Evolutionary conservation across 345 rosid genomes (phyloP).

Genomic region (Anacardium occidentale): DNA sequence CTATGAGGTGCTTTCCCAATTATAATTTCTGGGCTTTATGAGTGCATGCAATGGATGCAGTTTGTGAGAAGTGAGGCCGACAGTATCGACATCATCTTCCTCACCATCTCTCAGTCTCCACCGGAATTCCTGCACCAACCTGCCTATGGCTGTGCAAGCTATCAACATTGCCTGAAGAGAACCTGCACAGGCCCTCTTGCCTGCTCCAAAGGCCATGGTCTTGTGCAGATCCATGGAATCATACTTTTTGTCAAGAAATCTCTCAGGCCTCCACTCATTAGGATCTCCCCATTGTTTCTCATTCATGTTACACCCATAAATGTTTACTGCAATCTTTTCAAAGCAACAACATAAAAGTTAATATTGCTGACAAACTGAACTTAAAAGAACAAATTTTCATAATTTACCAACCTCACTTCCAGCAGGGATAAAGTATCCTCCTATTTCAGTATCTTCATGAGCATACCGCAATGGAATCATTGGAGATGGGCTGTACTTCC

Average conservation of each 20-base stretch:
- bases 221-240: conserved; percentile 60
- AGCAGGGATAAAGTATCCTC: conserved; percentile 68
- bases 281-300: conserved; percentile 69
- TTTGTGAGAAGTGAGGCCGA: conserved; percentile 68
- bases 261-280: conserved; percentile 72
- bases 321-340: conserved; percentile 79
- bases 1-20: neutral
- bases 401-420: conserved; percentile 58
- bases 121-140: conserved; percentile 76
- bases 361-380: conserved; percentile 48
- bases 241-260: conserved; percentile 55
- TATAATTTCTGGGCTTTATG: conserved; percentile 49
- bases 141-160: conserved; percentile 57
- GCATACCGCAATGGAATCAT: conserved; percentile 65
- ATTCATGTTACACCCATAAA: conserved; percentile 91
- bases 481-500: conserved; percentile 77
- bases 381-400: neutral
- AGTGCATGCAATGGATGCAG: conserved; percentile 65
- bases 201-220: conserved; percentile 94
- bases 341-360: neutral
- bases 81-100: conserved; percentile 60
- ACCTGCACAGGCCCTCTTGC: conserved; percentile 79
- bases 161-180: conserved; percentile 65
- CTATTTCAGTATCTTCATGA: conserved; percentile 75
- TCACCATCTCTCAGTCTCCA: conserved; percentile 68